Evolutionary conservation across 805 yeast genomes (phyloP).

Genomic region (Saccharomyces eubayanus): DNA sequence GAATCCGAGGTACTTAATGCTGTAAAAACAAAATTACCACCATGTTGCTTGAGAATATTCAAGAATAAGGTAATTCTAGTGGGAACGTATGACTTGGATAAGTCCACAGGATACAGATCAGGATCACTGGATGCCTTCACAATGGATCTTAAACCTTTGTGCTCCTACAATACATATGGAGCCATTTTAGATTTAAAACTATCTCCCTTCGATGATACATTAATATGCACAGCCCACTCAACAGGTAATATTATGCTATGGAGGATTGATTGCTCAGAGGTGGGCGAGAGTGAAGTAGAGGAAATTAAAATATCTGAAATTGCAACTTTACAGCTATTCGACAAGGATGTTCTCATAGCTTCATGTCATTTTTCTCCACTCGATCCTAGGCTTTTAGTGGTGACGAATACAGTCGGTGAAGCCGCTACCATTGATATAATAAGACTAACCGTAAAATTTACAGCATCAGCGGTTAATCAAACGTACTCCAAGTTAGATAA

Average conservation of each 20-base stretch:
- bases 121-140: slow-evolving; percentile 50
- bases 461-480: slow-evolving; percentile 1
- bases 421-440: slow-evolving; percentile 30
- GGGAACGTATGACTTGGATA: slow-evolving; percentile 76
- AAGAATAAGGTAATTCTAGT: slow-evolving; percentile 43
- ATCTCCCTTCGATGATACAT: slow-evolving; percentile 42
- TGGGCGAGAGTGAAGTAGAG: slow-evolving; percentile 9
- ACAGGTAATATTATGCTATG: slow-evolving; percentile 69
- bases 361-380: slow-evolving; percentile 52
- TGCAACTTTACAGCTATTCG: slow-evolving; percentile 40
- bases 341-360: slow-evolving; percentile 46
- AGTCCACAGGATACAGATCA: slow-evolving; percentile 46
- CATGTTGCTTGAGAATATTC: slow-evolving; percentile 66
- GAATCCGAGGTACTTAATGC: slow-evolving; percentile 14
- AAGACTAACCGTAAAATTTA: slow-evolving; percentile 3
- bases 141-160: slow-evolving; percentile 17
- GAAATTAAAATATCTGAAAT: slow-evolving; percentile 13
- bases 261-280: slow-evolving; percentile 30
- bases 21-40: slow-evolving; percentile 54
- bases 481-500: slow-evolving; percentile 7
- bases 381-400: slow-evolving; percentile 32
- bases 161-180: slow-evolving; percentile 35
- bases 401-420: slow-evolving; percentile 65
- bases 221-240: slow-evolving; percentile 64
- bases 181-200: slow-evolving; percentile 77